Base-by-base conservation (phyloP, 192 early-diverging fungal genomes). In the Mortierella hygrophila region DNA sequence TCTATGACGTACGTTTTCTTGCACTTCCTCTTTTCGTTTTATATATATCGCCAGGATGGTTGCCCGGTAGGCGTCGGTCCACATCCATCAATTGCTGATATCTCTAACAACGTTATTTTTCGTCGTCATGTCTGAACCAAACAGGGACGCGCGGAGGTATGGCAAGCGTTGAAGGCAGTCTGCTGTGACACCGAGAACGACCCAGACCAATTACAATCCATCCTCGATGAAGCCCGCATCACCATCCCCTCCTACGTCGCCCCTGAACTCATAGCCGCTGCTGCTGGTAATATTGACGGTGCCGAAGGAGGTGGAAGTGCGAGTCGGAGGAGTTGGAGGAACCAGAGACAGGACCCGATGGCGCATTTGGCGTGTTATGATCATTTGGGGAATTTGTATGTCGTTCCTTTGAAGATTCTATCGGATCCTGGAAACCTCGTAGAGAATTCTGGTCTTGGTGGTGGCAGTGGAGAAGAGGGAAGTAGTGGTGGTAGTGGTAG, bases 81-180 rank as follows among this genome's bases (percentile, higher is more conserved):
- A 46, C 11, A 15, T 15, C 44, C 44, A 46, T 46, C 44, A 11
- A 15, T 15, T 46, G 38, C 38, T 40, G 3, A 40, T 40, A 40
- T 5, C 38, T 40, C 38, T 40, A 40, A 40, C 38, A 40, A 23
- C 6, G 21, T 60, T 60, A 5, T 26, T 26, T 60, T 26, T n/a
- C 0, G 1, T 26, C 8, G 42, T 63, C 21, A 35, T 35, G 2
- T 32, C 9, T 32, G 13, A 40, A 63, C 6, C 3, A 41, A n/a
- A 42, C 40, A 76, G 75, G 75, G 75, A 15, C 35, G 40, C 16
- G 1, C 37, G 9, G 75, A 76, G 8, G 75, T 63, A 3, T 76
- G 75, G 75, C 75, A 76, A 18, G 75, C 55, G 37, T n/a, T 76
- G 13, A 35, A 9, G 23, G 57, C 75, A 60, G 75, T 57, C 7